Conservation (phyloP, 2,329 filamentous ascomycete species). For the Apiospora koreana region DNA sequence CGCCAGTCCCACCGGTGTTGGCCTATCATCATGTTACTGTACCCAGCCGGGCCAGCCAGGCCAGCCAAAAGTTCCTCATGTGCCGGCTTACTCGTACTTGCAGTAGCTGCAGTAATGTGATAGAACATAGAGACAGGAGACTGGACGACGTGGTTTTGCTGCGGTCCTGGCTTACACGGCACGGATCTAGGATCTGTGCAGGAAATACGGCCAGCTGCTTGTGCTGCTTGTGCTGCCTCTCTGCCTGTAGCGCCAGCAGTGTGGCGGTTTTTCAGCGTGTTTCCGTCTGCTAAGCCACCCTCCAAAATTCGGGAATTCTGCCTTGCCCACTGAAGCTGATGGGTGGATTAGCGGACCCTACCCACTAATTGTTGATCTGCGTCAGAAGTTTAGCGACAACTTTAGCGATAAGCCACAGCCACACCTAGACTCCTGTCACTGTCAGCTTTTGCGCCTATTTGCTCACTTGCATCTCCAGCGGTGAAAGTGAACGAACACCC, state of each 20-base stretch:
- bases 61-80: neutral
- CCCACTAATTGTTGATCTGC: neutral
- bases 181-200: neutral
- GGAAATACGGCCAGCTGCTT: neutral
- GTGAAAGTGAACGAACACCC: too few relatives aligned
- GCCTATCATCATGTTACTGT: slow-evolving; percentile 1
- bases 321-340: neutral
- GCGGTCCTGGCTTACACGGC: neutral
- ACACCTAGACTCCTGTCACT: too few relatives aligned
- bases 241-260: neutral
- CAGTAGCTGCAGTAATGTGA: neutral
- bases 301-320: neutral
- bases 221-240: neutral
- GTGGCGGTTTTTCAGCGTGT: slow-evolving; percentile 8
- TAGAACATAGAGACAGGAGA: too few relatives aligned
- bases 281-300: neutral
- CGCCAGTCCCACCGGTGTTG: neutral
- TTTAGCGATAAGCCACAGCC: neutral
- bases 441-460: neutral
- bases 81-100: neutral
- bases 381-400: neutral
- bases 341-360: neutral
- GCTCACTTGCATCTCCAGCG: neutral
- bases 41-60: neutral
- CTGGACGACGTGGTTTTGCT: neutral